Percentiles rank a stretch among this genome's conserved stretches.
Conservation (phyloP, 768 basidiomycete genomes). For the Xerocomellus intermedius region DNA sequence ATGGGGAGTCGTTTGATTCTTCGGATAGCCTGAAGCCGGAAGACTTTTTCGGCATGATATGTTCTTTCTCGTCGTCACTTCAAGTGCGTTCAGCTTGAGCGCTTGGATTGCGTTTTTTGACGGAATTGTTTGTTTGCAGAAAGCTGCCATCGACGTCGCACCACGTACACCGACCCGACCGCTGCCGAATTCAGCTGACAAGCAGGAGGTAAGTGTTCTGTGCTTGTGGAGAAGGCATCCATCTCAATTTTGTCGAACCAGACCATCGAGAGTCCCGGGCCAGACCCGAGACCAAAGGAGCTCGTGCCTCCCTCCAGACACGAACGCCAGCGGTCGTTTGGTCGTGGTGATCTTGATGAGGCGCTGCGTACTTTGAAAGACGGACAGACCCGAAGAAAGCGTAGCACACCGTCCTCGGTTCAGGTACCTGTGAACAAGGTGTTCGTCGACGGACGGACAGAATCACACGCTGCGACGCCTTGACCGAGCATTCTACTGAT, state of each 20-base stretch:
- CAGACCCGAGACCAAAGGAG: conserved; percentile 24
- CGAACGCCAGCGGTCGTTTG: conserved; percentile 52
- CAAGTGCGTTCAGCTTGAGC: conserved; percentile 43
- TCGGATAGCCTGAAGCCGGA: conserved; percentile 72
- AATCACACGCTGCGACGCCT: neutral
- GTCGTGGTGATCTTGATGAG: conserved; percentile 79
- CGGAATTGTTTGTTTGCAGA: conserved; percentile 37
- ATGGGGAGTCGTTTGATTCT: conserved; percentile 69
- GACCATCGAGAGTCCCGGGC: conserved; percentile 47
- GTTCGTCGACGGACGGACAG: conserved; percentile 22
- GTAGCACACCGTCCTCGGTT: conserved; percentile 13
- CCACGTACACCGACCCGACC: neutral
- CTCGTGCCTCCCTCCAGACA: conserved; percentile 43
- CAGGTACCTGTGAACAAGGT: conserved; percentile 20
- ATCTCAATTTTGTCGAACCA: conserved; percentile 21
- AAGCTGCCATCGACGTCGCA: conserved; percentile 63
- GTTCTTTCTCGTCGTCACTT: conserved; percentile 71
- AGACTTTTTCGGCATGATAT: conserved; percentile 75
- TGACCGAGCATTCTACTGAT: neutral
- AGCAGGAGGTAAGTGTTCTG: conserved; percentile 7
- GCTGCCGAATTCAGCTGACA: neutral
- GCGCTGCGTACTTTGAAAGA: conserved; percentile 78
- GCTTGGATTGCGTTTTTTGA: neutral
- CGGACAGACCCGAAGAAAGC: conserved; percentile 38
- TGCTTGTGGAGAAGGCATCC: neutral